Percentiles rank a stretch among this genome's conserved stretches.
phyloP scores from a whole-genome alignment of 768 basidiomycete genomes.

The Brasilioporus rufonigricans region DNA sequence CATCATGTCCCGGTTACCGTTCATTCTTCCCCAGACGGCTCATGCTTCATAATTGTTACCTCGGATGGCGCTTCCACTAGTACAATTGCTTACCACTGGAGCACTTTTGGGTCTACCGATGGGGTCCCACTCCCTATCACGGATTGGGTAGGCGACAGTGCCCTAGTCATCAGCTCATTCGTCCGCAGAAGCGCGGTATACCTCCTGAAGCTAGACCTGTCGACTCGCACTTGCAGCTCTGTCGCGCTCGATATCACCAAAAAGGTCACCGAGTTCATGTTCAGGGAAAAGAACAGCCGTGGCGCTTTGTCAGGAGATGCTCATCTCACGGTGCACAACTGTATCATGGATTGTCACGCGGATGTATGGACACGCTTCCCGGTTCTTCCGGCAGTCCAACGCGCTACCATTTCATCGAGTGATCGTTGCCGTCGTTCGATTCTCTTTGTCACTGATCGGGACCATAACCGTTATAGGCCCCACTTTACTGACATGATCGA shows the following conservation, averaged over 20 bases:
- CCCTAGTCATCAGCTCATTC: conserved; percentile 44
- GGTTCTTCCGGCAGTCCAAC: conserved; percentile 49
- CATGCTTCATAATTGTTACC: conserved; percentile 44
- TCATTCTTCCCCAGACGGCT: conserved; percentile 52
- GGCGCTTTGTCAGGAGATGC: conserved; percentile 16
- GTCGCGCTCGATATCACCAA: conserved; percentile 51
- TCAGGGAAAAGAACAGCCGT: conserved; percentile 41
- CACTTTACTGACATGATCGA: conserved; percentile 47
- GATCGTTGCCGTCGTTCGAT: conserved; percentile 35
- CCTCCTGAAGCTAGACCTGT: conserved; percentile 41
- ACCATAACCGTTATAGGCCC: conserved; percentile 33
- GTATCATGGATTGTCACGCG: conserved; percentile 50
- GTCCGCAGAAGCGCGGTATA: conserved; percentile 41
- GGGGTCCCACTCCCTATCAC: conserved; percentile 41
- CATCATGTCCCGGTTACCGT: conserved; percentile 32
- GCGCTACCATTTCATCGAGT: conserved; percentile 38
- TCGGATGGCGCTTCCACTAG: conserved; percentile 14
- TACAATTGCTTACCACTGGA: conserved; percentile 51
- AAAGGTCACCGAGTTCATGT: conserved; percentile 57
- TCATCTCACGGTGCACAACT: conserved; percentile 41
- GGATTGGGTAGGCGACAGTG: conserved; percentile 22
- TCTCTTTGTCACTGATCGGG: conserved; percentile 41
- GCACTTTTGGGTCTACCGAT: conserved; percentile 50
- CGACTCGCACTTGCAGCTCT: conserved; percentile 37
- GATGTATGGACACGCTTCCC: conserved; percentile 63